Evolutionary conservation across 2,329 filamentous ascomycete genomes (phyloP).

Genomic region (Pyricularia grisea): DNA sequence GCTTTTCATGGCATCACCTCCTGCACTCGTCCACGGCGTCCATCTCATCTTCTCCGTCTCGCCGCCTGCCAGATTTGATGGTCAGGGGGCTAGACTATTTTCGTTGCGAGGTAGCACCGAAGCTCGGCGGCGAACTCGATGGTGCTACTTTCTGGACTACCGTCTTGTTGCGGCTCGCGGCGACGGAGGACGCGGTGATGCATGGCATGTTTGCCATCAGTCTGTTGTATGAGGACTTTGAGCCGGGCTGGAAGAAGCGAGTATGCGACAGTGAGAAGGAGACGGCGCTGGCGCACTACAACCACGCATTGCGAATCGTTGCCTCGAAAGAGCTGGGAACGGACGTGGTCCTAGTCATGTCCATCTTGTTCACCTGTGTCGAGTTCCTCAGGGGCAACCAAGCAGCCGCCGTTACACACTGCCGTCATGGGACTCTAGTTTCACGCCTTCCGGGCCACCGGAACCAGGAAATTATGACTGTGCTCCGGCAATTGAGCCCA

Average conservation of each 20-base stretch:
- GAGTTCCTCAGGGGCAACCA: constrained; percentile 37
- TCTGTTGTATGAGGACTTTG: constrained; percentile 31
- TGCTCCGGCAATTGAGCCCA: constrained; percentile 28
- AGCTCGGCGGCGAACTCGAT: not conserved
- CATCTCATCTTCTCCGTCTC: not conserved
- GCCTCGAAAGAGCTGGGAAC: constrained; percentile 13
- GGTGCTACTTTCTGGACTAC: constrained; percentile 28
- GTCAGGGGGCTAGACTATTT: constrained; percentile 8
- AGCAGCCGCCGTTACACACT: constrained; percentile 25
- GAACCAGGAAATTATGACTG: constrained; percentile 21
- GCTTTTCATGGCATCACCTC: not conserved
- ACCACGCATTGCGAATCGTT: constrained; percentile 34
- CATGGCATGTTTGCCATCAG: constrained; percentile 41
- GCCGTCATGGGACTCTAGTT: constrained; percentile 13
- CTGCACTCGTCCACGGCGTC: not conserved
- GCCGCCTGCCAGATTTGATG: not conserved
- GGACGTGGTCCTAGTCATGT: constrained; percentile 31
- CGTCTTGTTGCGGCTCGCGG: constrained; percentile 34
- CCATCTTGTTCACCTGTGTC: constrained; percentile 38
- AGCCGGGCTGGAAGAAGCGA: constrained; percentile 6
- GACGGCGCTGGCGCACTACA: constrained; percentile 33
- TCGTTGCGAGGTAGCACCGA: not conserved
- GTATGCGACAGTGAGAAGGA: constrained; percentile 11
- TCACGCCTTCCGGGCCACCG: constrained; percentile 9
- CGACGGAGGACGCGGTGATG: constrained; percentile 33